Conservation (phyloP, 768 basidiomycete genomes). For the Rubroboletus pulcherrimus region DNA sequence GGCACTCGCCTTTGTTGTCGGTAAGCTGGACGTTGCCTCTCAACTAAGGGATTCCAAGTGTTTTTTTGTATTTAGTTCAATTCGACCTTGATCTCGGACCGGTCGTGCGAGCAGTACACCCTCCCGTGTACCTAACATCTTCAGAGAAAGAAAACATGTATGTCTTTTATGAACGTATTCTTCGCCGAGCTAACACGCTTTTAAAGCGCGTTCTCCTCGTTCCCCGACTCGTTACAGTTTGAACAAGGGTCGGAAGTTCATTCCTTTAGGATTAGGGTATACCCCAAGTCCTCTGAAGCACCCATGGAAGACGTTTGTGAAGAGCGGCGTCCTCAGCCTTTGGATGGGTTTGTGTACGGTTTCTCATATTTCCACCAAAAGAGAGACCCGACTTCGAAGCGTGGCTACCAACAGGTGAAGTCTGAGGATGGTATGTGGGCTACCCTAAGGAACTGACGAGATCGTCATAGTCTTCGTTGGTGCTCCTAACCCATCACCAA, state of each 20-base stretch:
- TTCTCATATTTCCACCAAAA: constrained; percentile 75
- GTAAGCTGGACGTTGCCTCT: constrained; percentile 34
- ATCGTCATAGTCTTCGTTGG: constrained; percentile 43
- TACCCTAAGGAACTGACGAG: neutral
- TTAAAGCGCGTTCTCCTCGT: constrained; percentile 81
- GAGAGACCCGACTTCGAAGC: constrained; percentile 58
- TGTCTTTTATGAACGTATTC: neutral
- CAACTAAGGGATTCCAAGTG: neutral
- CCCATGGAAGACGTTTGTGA: constrained; percentile 10
- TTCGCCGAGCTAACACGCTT: constrained; percentile 4
- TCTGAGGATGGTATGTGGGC: neutral
- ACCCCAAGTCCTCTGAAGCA: constrained; percentile 24
- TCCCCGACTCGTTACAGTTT: constrained; percentile 85
- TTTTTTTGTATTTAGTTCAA: constrained; percentile 49
- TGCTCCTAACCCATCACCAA: constrained; percentile 75
- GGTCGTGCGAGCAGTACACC: constrained; percentile 66
- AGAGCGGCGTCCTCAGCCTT: constrained; percentile 35
- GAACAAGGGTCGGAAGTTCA: constrained; percentile 81
- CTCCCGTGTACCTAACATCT: constrained; percentile 58
- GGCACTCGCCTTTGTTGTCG: constrained; percentile 65
- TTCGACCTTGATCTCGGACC: constrained; percentile 90
- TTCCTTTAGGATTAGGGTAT: constrained; percentile 78
- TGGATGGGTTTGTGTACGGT: constrained; percentile 73
- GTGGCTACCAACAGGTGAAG: constrained; percentile 76
- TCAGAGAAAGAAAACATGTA: constrained; percentile 83